phyloP scores from a whole-genome alignment of 306 rosid genomes.

The Corylus heterophylla region DNA sequence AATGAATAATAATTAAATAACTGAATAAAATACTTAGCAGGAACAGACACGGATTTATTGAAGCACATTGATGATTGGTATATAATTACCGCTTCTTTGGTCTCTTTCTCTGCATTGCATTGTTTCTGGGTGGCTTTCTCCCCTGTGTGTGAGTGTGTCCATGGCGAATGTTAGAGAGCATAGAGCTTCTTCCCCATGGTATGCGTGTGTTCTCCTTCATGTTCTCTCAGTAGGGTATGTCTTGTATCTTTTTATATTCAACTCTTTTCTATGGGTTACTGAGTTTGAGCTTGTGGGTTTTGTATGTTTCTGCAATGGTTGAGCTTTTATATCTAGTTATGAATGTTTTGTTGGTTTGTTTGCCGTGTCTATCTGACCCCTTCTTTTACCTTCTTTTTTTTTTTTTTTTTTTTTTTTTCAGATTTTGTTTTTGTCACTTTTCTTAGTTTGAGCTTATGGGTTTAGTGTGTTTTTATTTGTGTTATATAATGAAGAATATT shows the following conservation, averaged over 20 bases:
- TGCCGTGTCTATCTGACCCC: not conserved
- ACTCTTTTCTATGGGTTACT: conserved; percentile 2
- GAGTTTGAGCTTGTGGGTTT: conserved; percentile 6
- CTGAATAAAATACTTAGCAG: not conserved
- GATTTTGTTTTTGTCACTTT: not conserved
- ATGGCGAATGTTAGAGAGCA: conserved; percentile 40
- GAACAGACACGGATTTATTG: conserved; percentile 3
- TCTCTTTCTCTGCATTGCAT: not conserved
- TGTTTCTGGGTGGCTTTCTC: conserved; percentile 12
- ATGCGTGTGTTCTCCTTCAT: conserved; percentile 32
- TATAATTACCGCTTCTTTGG: not conserved
- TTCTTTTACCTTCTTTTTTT: too few species aligned
- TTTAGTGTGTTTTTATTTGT: not conserved
- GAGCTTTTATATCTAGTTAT: not conserved
- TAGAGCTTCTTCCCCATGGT: conserved; percentile 43
- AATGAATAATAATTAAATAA: not conserved
- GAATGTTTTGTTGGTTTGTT: not conserved
- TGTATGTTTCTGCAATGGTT: not conserved
- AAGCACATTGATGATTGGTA: conserved; percentile 11
- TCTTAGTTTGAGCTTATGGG: conserved; percentile 12
- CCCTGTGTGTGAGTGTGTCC: conserved; percentile 18
- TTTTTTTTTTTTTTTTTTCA: not conserved
- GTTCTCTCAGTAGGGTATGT: conserved; percentile 26
- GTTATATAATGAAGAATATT: not conserved
- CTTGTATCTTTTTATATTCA: not conserved